Percentiles rank a stretch among this genome's conserved stretches.
Evolutionary conservation across 108 stramenopile species (phyloP).

Genomic region (Parmales sp.): DNA sequence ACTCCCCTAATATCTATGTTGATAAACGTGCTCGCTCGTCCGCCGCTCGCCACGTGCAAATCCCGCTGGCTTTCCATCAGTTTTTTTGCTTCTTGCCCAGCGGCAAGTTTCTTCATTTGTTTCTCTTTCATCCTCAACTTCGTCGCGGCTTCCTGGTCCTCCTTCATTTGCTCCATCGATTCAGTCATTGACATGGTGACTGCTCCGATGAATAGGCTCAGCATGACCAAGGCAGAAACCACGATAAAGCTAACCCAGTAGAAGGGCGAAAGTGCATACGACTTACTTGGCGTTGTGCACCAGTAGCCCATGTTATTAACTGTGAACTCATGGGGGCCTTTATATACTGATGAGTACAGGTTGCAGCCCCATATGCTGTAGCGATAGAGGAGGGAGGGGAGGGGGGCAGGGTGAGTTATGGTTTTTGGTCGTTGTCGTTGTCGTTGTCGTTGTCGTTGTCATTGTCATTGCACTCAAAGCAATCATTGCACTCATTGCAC

Average conservation of each 20-base stretch:
- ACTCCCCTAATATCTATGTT: no score
- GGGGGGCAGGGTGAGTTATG: no score
- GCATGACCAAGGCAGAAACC: conserved; percentile 19
- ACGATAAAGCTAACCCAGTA: conserved; percentile 22
- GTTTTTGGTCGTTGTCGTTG: no score
- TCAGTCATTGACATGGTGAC: conserved; percentile 26
- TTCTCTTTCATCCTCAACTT: conserved; percentile 7
- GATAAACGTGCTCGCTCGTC: no score
- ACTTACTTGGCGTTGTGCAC: background rate
- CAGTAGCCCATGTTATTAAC: background rate
- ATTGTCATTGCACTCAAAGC: no score
- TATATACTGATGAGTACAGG: conserved; percentile 8
- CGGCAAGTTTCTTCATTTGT: background rate
- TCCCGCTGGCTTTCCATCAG: no score
- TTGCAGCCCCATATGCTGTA: conserved; percentile 23
- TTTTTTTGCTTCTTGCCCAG: background rate
- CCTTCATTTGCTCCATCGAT: conserved; percentile 21
- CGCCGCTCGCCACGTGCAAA: no score
- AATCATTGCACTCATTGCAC: no score
- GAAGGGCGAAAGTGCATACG: conserved; percentile 13
- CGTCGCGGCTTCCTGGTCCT: conserved; percentile 7
- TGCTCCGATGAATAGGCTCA: conserved; percentile 25
- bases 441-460: no score
- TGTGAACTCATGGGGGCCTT: background rate
- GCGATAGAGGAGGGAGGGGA: no score